These are phyloP conservation scores for Nymphaea colorata DNA, from an alignment of 164 flowering plant genomes.

Conservation along the genomic window DNA sequence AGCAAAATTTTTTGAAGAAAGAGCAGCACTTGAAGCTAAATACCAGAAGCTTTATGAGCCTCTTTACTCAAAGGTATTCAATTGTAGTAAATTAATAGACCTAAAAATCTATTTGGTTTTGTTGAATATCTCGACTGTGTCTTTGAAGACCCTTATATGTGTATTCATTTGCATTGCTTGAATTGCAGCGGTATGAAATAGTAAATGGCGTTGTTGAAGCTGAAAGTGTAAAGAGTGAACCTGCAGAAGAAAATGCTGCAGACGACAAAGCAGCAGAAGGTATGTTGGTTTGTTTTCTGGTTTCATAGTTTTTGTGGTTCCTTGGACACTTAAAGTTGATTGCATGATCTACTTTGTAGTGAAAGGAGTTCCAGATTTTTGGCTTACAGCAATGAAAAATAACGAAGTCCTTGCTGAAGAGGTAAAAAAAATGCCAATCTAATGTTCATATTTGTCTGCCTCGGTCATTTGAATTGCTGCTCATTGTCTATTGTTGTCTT, in stretches of 20 bases:
- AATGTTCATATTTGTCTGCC: no score
- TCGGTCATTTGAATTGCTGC: not conserved
- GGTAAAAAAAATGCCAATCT: constrained; percentile 6
- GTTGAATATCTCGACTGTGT: no score
- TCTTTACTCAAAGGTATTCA: constrained; percentile 14
- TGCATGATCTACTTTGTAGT: constrained; percentile 6
- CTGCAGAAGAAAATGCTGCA: constrained; percentile 16
- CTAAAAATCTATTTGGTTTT: no score
- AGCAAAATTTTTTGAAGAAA: constrained; percentile 21
- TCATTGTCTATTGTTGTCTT: not conserved
- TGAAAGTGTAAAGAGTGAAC: constrained; percentile 43
- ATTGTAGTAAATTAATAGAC: not conserved
- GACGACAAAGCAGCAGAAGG: constrained; percentile 38
- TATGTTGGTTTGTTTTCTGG: not conserved
- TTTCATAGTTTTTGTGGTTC: not conserved
- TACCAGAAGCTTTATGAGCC: constrained; percentile 23
- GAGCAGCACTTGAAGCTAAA: constrained; percentile 22
- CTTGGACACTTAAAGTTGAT: not conserved
- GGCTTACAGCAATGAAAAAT: constrained; percentile 33
- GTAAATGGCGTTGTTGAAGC: constrained; percentile 72
- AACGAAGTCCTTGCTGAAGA: constrained; percentile 27
- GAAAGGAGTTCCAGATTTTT: constrained; percentile 30
- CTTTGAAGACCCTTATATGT: not conserved
- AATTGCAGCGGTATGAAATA: constrained; percentile 59
- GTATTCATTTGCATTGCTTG: constrained; percentile 1